phyloP scores from a whole-genome alignment of 805 yeast species.

The Naumovozyma dairenensis region DNA sequence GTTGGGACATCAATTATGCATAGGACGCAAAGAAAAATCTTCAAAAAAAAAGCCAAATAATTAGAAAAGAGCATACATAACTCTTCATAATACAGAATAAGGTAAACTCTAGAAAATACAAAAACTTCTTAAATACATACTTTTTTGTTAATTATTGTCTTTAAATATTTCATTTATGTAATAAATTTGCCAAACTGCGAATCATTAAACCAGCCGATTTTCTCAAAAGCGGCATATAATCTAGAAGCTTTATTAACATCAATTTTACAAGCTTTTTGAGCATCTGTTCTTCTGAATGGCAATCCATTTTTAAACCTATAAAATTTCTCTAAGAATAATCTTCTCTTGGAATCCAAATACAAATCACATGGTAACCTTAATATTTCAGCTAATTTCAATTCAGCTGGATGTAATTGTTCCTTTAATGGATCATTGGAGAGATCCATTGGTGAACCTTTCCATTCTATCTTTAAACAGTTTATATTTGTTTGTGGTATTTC shows the following conservation, averaged over 20 bases:
- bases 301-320: conserved; percentile 55
- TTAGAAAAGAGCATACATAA: no score
- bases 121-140: no score
- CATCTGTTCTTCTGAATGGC: conserved; percentile 93
- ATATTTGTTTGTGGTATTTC: conserved; percentile 54
- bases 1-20: no score
- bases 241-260: conserved; percentile 95
- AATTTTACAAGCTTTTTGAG: conserved; percentile 94
- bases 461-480: conserved; percentile 76
- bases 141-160: no score
- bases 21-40: no score
- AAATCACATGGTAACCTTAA: conserved; percentile 80
- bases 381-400: conserved; percentile 74
- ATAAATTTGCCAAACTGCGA: conserved; percentile 46
- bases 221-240: conserved; percentile 80
- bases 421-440: conserved; percentile 66
- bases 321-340: conserved; percentile 84
- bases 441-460: conserved; percentile 99
- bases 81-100: no score
- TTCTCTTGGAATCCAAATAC: conserved; percentile 69
- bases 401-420: conserved; percentile 81
- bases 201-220: conserved; percentile 87
- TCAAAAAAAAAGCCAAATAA: no score
- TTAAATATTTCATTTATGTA: conserved; percentile 7
- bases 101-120: no score